Conservation (phyloP, 129 eudicot genomes). For the Flaveria ramosissima region DNA sequence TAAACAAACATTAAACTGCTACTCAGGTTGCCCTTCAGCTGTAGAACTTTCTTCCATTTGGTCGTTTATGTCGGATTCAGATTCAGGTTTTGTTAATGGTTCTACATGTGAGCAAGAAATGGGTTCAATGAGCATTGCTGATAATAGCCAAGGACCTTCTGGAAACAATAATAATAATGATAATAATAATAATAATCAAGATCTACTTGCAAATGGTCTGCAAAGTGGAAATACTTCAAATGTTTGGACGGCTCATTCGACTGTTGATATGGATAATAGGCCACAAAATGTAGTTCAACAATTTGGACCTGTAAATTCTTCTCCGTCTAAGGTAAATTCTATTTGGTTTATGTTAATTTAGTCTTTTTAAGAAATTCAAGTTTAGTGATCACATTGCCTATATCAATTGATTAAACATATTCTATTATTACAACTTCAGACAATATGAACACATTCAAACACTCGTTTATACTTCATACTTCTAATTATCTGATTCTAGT, state of each 20-base stretch:
- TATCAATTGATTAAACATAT: too few species aligned
- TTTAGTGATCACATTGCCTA: too few species aligned
- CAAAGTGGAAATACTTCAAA: slow-evolving; percentile 25
- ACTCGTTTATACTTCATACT: too few species aligned
- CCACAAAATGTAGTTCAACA: slow-evolving; percentile 20
- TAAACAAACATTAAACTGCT: slow-evolving; percentile 50
- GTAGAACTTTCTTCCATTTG: slow-evolving; percentile 59
- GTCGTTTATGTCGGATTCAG: slow-evolving; percentile 56
- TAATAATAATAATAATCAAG: slow-evolving; percentile 25
- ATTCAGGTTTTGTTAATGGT: slow-evolving; percentile 27
- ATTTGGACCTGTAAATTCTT: slow-evolving; percentile 28
- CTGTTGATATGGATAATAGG: slow-evolving; percentile 12
- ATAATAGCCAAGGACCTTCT: slow-evolving; percentile 33
- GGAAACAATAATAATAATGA: slow-evolving; percentile 4
- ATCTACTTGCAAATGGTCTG: slow-evolving; percentile 11
- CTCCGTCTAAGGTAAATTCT: slow-evolving; percentile 32
- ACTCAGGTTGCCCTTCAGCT: slow-evolving; percentile 79
- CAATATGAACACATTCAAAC: too few species aligned
- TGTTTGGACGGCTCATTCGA: slow-evolving; percentile 23
- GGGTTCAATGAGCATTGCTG: slow-evolving; percentile 59
- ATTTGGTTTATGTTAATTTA: neutral
- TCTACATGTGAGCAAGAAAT: slow-evolving; percentile 59
- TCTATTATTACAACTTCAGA: too few species aligned
- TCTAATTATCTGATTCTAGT: too few species aligned
- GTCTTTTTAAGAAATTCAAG: neutral